phyloP scores from a whole-genome alignment of 2,329 filamentous ascomycete species.

The Eutypa lata region DNA sequence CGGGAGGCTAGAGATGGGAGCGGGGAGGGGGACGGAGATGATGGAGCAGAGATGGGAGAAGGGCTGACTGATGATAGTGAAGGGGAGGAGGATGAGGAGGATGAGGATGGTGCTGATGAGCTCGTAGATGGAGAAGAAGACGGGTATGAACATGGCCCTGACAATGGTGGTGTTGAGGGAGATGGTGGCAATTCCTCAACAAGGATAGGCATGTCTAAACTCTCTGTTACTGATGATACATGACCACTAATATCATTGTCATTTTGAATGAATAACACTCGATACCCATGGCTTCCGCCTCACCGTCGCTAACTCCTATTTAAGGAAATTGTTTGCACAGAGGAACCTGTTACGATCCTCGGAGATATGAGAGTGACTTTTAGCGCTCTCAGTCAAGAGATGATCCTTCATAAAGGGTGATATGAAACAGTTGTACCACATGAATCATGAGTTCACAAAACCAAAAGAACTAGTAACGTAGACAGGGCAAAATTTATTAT shows the following conservation, averaged over 20 bases:
- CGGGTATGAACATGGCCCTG: constrained; percentile 11
- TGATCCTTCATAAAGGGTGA: too few species aligned
- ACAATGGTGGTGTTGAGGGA: constrained; percentile 9
- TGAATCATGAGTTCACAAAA: too few species aligned
- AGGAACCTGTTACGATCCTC: too few species aligned
- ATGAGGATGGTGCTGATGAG: constrained; percentile 26
- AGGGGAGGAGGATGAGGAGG: constrained; percentile 31
- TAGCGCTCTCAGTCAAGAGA: neutral
- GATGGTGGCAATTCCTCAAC: neutral
- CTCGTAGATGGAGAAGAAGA: constrained; percentile 24
- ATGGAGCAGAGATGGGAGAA: constrained; percentile 30
- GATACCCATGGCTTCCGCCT: neutral
- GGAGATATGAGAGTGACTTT: too few species aligned
- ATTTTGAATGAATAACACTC: neutral
- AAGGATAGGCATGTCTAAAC: constrained; percentile 17
- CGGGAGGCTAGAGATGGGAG: constrained; percentile 45
- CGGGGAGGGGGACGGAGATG: constrained; percentile 34
- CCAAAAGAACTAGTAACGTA: too few species aligned
- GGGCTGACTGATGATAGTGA: constrained; percentile 27
- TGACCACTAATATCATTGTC: constrained; percentile 10
- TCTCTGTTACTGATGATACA: constrained; percentile 23
- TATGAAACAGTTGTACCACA: too few species aligned
- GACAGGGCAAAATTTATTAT: neutral
- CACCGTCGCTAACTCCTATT: neutral
- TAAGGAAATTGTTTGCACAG: too few species aligned